Conservation (phyloP, 768 basidiomycete species). For the Boletus patriciae region DNA sequence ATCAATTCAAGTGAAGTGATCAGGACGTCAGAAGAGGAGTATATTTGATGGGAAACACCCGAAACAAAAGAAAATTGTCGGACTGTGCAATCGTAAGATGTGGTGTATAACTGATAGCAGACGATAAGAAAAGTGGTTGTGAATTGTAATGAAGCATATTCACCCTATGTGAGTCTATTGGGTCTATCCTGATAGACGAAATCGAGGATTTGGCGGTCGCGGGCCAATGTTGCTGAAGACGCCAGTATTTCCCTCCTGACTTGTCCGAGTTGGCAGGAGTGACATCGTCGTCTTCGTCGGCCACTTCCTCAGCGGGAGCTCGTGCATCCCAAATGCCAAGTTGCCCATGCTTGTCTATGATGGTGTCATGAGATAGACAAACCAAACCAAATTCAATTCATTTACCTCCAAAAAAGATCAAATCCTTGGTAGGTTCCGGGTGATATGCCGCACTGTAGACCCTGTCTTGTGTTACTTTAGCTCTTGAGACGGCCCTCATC, state of each 20-base stretch:
- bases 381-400: background rate
- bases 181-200: constrained; percentile 75
- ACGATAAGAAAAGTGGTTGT: background rate
- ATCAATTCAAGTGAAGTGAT: constrained; percentile 72
- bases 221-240: constrained; percentile 82
- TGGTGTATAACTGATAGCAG: constrained; percentile 64
- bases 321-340: constrained; percentile 87
- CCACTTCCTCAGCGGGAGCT: constrained; percentile 62
- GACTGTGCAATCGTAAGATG: constrained; percentile 79
- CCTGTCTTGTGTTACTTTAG: constrained; percentile 75
- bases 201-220: constrained; percentile 77
- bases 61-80: constrained; percentile 72
- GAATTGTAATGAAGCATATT: constrained; percentile 9
- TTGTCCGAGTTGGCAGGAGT: constrained; percentile 34
- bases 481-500: constrained; percentile 69
- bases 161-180: constrained; percentile 72
- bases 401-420: constrained; percentile 84
- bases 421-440: constrained; percentile 74
- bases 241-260: constrained; percentile 78
- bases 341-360: constrained; percentile 77
- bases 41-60: constrained; percentile 69
- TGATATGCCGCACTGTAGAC: constrained; percentile 81
- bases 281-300: constrained; percentile 62
- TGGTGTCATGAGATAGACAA: constrained; percentile 1
- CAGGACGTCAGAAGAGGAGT: constrained; percentile 53